These are phyloP conservation scores for Diplodia scrobiculata DNA, from an alignment of 2,329 filamentous ascomycete species.

Conservation along the genomic window DNA sequence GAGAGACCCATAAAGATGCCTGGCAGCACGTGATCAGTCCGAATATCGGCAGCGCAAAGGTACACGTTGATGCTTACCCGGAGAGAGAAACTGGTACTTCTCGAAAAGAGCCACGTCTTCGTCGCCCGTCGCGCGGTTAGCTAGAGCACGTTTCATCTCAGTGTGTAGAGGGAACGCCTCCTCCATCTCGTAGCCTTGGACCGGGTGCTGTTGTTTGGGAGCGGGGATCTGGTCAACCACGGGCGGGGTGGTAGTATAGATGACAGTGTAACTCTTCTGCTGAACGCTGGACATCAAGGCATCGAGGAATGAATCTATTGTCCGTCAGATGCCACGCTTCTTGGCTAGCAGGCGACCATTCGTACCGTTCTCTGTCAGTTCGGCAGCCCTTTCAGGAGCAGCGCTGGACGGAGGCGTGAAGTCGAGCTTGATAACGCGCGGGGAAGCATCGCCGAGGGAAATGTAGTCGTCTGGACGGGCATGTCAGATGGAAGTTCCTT, in stretches of 20 bases:
- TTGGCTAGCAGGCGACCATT: background rate
- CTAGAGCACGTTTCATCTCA: constrained; percentile 71
- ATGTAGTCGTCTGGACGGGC: constrained; percentile 26
- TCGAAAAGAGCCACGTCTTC: constrained; percentile 65
- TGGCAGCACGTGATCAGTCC: constrained; percentile 41
- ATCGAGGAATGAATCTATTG: constrained; percentile 45
- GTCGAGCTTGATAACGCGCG: constrained; percentile 38
- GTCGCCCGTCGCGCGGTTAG: constrained; percentile 37
- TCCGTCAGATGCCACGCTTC: constrained; percentile 24
- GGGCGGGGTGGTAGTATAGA: constrained; percentile 69
- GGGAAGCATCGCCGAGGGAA: constrained; percentile 19
- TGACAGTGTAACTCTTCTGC: constrained; percentile 67
- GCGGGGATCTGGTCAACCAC: constrained; percentile 30
- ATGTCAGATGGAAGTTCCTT: background rate
- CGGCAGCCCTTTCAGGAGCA: constrained; percentile 42
- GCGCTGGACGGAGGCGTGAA: constrained; percentile 45
- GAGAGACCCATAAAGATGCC: constrained; percentile 87
- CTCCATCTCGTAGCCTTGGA: constrained; percentile 62
- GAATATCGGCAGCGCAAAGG: background rate
- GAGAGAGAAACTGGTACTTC: constrained; percentile 91
- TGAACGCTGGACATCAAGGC: constrained; percentile 53
- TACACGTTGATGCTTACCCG: constrained; percentile 60
- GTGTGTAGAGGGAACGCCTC: constrained; percentile 67
- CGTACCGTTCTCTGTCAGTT: constrained; percentile 46
- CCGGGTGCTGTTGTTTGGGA: constrained; percentile 30